These are phyloP conservation scores for Sechiopsis laciniata DNA, from an alignment of 306 rosid species.

Conservation along the genomic window DNA sequence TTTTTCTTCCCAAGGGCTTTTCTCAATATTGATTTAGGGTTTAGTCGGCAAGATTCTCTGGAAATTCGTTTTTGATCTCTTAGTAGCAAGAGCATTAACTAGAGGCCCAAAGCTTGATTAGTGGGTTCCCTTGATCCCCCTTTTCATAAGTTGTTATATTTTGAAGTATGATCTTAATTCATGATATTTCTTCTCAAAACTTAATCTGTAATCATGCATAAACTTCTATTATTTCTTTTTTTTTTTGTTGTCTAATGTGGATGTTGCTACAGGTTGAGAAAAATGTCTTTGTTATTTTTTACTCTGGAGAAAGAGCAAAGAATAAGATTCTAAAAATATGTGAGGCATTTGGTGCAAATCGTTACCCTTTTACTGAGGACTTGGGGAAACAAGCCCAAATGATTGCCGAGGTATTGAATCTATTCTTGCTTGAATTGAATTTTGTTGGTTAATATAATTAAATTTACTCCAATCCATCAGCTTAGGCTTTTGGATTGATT, in stretches of 20 bases:
- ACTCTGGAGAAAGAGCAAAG: slow-evolving; percentile 82
- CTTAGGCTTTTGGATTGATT: no score
- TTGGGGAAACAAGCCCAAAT: slow-evolving; percentile 37
- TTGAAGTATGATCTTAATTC: not conserved
- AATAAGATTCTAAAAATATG: slow-evolving; percentile 89
- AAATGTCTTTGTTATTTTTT: slow-evolving; percentile 87
- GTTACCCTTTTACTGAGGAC: slow-evolving; percentile 81
- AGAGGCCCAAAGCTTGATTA: slow-evolving; percentile 54
- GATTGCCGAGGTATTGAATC: slow-evolving; percentile 33
- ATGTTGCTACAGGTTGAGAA: slow-evolving; percentile 65
- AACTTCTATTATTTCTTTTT: not conserved
- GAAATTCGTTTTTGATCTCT: slow-evolving; percentile 44
- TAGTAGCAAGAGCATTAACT: slow-evolving; percentile 74
- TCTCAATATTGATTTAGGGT: slow-evolving; percentile 59
- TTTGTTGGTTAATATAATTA: no score
- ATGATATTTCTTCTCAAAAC: not conserved
- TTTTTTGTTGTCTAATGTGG: not conserved
- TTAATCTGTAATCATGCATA: not conserved
- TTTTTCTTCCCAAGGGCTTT: slow-evolving; percentile 84
- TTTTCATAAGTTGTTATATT: no score
- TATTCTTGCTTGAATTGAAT: no score
- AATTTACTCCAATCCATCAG: no score
- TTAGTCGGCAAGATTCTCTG: slow-evolving; percentile 72
- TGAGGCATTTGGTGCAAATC: slow-evolving; percentile 95
- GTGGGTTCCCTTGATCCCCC: not conserved